Evolutionary conservation across 257 asterid genomes (phyloP).

Genomic region (Solanum etuberosum): DNA sequence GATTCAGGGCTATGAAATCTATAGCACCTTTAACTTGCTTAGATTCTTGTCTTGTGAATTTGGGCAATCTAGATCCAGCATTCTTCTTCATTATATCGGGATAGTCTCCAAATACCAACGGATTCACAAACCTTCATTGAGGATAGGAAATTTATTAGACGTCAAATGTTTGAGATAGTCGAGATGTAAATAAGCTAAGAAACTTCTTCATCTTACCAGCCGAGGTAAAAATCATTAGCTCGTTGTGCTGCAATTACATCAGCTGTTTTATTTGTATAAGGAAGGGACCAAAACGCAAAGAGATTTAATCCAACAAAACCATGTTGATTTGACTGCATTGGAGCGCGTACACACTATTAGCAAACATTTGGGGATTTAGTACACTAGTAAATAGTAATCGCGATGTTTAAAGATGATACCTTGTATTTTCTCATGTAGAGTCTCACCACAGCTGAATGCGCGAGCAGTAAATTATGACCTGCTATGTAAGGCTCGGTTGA

Average conservation of each 20-base stretch:
- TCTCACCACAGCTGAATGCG: conserved; percentile 30
- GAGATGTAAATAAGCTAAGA: not conserved
- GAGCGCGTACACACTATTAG: not conserved
- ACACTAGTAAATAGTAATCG: not conserved
- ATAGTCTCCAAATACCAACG: conserved; percentile 53
- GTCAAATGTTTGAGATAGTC: not conserved
- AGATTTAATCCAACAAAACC: conserved; percentile 48
- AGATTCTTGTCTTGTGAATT: conserved; percentile 26
- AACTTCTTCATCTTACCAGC: conserved; percentile 33
- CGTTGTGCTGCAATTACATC: conserved; percentile 45
- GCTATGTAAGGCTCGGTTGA: conserved; percentile 38
- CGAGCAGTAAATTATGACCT: conserved; percentile 37
- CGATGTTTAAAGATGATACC: conserved; percentile 10
- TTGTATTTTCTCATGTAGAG: conserved; percentile 31
- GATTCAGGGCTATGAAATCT: conserved; percentile 55
- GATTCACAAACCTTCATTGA: conserved; percentile 40
- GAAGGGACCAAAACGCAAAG: conserved; percentile 23
- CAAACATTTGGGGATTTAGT: not conserved
- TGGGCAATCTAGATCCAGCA: conserved; percentile 44
- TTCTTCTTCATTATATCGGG: conserved; percentile 37
- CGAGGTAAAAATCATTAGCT: conserved; percentile 27
- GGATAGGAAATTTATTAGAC: not conserved
- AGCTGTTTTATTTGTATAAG: conserved; percentile 27
- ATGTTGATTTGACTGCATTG: conserved; percentile 36
- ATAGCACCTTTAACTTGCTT: conserved; percentile 42